Conservation (phyloP, 2,329 filamentous ascomycete genomes). For the Claviceps sp. region DNA sequence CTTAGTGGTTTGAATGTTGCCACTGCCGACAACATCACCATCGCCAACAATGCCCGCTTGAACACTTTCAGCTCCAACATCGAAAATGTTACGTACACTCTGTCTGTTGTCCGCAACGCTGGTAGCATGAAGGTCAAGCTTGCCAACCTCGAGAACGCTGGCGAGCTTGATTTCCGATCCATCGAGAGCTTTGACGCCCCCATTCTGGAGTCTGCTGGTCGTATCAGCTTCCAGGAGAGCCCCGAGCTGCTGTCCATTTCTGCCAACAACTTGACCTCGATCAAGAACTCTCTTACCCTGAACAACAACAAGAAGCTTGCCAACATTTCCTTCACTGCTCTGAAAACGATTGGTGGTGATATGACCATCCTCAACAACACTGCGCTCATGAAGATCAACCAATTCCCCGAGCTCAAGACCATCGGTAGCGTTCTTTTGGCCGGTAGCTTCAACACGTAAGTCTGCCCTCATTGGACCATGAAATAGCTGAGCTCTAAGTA, state of each 20-base stretch:
- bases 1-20: conserved; percentile 72
- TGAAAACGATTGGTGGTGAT: conserved; percentile 61
- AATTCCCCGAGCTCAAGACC: conserved; percentile 53
- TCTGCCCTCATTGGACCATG: conserved; percentile 11
- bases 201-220: conserved; percentile 52
- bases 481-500: neutral
- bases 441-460: conserved; percentile 74
- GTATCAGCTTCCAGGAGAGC: conserved; percentile 76
- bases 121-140: conserved; percentile 57
- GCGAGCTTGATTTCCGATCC: conserved; percentile 50
- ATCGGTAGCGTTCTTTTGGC: conserved; percentile 78
- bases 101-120: conserved; percentile 74
- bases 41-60: conserved; percentile 84
- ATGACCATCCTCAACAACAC: conserved; percentile 89
- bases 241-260: conserved; percentile 54
- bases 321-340: conserved; percentile 63
- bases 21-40: conserved; percentile 57
- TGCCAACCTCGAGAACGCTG: conserved; percentile 56
- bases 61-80: conserved; percentile 64
- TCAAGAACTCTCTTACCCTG: conserved; percentile 44
- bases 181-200: conserved; percentile 62
- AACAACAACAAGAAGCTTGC: conserved; percentile 46
- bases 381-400: conserved; percentile 47
- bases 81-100: conserved; percentile 54
- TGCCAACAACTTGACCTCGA: conserved; percentile 41